Evolutionary conservation across 345 rosid species (phyloP), one percentile per base, ranked within the genome.

Genomic region (Adansonia digitata): DNA sequence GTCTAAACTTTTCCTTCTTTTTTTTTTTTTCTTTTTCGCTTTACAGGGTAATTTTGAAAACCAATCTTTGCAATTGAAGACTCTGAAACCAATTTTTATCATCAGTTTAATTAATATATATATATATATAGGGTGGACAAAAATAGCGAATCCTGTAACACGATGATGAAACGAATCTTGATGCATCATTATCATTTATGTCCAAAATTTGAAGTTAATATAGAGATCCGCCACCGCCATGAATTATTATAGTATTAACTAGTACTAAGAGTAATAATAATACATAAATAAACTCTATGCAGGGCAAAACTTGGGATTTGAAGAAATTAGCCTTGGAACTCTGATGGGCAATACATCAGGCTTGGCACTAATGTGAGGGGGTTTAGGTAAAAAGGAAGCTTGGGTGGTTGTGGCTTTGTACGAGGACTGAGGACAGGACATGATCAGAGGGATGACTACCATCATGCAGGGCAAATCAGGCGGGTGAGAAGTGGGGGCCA

Each of bases 401-500:
- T 12, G 48, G 2, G 52, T 2, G 15, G 11, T n/a, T 64, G 77
- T 34, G 72, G 73, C 62, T 17, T 14, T 69, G 17, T 24, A 40
- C 11, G 78, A 49, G 34, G 78, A n/a, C n/a, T n/a, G n/a, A n/a
- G n/a, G n/a, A n/a, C n/a, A n/a, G n/a, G n/a, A n/a, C n/a, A n/a
- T n/a, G n/a, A n/a, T n/a, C n/a, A n/a, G n/a, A n/a, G n/a, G n/a
- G n/a, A n/a, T n/a, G n/a, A n/a, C n/a, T n/a, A n/a, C n/a, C n/a
- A n/a, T n/a, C n/a, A n/a, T n/a, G n/a, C n/a, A n/a, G n/a, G 85
- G 84, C 83, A 53, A 49, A 79, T 52, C 83, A 2, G 83, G 67
- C 85, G 86, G 87, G 79, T 52, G 69, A 24, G 8, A 40, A 39
- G 84, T 78, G 82, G 84, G 84, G 85, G 40, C 84, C 81, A 17